Conservation (phyloP, 140 eudicot species). For the Anethum foeniculum region DNA sequence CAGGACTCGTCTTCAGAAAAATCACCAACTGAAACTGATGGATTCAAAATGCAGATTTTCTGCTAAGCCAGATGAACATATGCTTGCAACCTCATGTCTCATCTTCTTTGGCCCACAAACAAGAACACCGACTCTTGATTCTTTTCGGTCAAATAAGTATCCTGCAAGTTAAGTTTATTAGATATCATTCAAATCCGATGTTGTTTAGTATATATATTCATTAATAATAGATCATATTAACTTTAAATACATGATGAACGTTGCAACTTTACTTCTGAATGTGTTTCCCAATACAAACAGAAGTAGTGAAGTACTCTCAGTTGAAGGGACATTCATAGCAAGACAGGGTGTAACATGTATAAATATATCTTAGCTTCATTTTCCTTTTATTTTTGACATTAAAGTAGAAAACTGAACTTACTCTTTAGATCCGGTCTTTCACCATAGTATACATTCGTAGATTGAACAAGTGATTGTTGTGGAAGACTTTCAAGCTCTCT, state of each 20-base stretch:
- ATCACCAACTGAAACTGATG: slow-evolving; percentile 57
- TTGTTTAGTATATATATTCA: background rate
- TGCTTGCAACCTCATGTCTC: slow-evolving; percentile 53
- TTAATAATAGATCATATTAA: background rate
- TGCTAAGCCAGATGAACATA: slow-evolving; percentile 44
- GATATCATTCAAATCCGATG: background rate
- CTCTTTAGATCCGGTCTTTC: slow-evolving; percentile 42
- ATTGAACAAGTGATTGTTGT: slow-evolving; percentile 24
- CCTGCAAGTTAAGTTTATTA: slow-evolving; percentile 2
- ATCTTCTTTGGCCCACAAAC: slow-evolving; percentile 46
- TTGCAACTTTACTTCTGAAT: background rate
- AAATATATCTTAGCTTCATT: background rate
- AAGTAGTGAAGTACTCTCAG: background rate
- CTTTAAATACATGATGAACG: background rate
- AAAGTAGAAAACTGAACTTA: slow-evolving; percentile 11
- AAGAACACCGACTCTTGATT: slow-evolving; percentile 49
- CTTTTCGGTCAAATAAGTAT: slow-evolving; percentile 19
- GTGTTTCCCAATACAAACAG: background rate
- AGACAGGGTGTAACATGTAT: background rate
- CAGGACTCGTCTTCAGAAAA: background rate
- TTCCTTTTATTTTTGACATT: background rate
- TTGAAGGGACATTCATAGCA: background rate
- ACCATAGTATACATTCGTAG: slow-evolving; percentile 32
- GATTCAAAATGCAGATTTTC: slow-evolving; percentile 53
- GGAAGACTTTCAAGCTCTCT: slow-evolving; percentile 51